phyloP scores from a whole-genome alignment of 2,329 filamentous ascomycete genomes.

The Penicillium hordei region DNA sequence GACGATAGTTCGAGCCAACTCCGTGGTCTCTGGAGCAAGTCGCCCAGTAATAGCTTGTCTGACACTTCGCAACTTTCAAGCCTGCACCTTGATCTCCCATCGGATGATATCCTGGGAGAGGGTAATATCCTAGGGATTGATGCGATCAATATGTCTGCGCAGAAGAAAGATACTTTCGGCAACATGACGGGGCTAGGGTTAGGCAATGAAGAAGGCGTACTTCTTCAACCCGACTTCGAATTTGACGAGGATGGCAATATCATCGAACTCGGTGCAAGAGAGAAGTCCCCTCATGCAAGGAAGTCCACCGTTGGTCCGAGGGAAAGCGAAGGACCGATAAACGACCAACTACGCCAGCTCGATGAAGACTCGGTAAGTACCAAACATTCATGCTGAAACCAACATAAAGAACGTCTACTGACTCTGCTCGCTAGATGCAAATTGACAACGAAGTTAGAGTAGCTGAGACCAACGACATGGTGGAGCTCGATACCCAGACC shows the following conservation, averaged over 20 bases:
- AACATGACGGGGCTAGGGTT: background rate
- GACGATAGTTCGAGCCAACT: slow-evolving; percentile 34
- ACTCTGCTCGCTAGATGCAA: slow-evolving; percentile 1
- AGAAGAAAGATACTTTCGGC: slow-evolving; percentile 30
- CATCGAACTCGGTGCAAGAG: slow-evolving; percentile 43
- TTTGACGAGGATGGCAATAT: slow-evolving; percentile 64
- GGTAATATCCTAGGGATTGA: slow-evolving; percentile 42
- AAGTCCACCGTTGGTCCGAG: background rate
- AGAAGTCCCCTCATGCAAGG: slow-evolving; percentile 10
- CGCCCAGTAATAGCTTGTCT: slow-evolving; percentile 34
- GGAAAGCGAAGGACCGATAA: background rate
- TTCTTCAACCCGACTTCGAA: slow-evolving; percentile 58
- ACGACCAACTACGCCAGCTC: background rate
- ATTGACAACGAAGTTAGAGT: background rate
- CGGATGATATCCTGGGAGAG: slow-evolving; percentile 45
- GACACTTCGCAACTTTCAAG: slow-evolving; percentile 27
- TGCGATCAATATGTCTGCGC: slow-evolving; percentile 43
- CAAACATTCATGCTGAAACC: too few species aligned
- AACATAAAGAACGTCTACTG: background rate
- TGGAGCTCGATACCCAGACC: background rate
- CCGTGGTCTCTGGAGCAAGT: slow-evolving; percentile 36
- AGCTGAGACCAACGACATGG: background rate
- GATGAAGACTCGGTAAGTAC: slow-evolving; percentile 6
- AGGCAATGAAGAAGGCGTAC: slow-evolving; percentile 47
- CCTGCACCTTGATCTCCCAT: slow-evolving; percentile 50